Evolutionary conservation across 768 basidiomycete genomes (phyloP), one percentile per base, ranked within the genome.

Genomic region (Russula sp.): DNA sequence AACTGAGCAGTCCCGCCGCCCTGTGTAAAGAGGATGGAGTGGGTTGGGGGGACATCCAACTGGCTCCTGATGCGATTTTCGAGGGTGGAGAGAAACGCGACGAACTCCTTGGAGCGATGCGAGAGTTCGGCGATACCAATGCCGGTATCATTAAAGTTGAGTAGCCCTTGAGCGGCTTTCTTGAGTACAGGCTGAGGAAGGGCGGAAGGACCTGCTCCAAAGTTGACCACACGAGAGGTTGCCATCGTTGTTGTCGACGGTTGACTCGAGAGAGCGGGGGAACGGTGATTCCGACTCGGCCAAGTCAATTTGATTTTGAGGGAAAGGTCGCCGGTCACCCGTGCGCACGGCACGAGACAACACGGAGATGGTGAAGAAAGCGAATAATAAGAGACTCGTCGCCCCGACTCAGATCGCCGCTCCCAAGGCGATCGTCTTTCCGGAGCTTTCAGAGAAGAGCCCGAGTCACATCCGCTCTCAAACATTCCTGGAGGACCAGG

Each of bases 121-220:
- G 93, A 96, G 71, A 98, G 83, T 74, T 99, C 97, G 46, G 93
- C 90, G 71, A 99, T 85, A 47, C 97, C 97, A 63, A 98, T 95
- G 32, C 97, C 97, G 2, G 91, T 95, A 50, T 81, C 81, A 59
- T 87, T 78, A 74, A 93, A 98, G 78, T 98, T 89, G 69, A 99
- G 77, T n/a, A 98, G 79, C 16, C 89, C 93, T 64, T 81, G 76
- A 14, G 88, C 81, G 2, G 95, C 93, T 71, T 94, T 84, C 68
- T 86, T 75, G 56, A 99, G 83, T 35, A 98, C 92, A 4, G 84
- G 76, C n/a, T 85, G 80, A 16, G 97, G 97, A 45, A 99, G 79
- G 0, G 90, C 87, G 20, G 94, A 97, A 16, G 97, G 97, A 1
- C 97, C 97, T 55, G 97, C 88, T 54, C 93, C 90, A 73, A 98